Evolutionary conservation across 805 yeast genomes (phyloP).

Genomic region (Candida cerambycidarum): DNA sequence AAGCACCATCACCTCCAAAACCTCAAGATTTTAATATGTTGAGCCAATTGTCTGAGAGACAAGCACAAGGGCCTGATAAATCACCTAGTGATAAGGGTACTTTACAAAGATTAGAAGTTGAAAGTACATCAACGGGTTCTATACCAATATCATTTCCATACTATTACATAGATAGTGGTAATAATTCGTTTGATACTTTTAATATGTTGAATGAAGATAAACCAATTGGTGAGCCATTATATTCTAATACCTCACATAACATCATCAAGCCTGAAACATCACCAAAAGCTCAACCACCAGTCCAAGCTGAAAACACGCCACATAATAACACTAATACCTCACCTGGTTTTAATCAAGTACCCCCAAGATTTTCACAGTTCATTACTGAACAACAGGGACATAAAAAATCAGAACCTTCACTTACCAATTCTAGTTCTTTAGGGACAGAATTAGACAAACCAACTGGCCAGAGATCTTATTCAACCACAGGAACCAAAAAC

Average conservation of each 20-base stretch:
- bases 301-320: too few relatives aligned
- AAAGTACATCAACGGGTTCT: slow-evolving; percentile 26
- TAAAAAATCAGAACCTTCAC: slow-evolving; percentile 6
- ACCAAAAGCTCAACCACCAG: not conserved
- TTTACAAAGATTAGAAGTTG: slow-evolving; percentile 21
- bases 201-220: slow-evolving; percentile 17
- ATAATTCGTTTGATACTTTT: slow-evolving; percentile 28
- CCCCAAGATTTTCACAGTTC: slow-evolving; percentile 40
- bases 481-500: slow-evolving; percentile 1
- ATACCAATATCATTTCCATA: slow-evolving; percentile 30
- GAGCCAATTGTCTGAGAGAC: not conserved
- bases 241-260: slow-evolving; percentile 28
- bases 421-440: slow-evolving; percentile 12
- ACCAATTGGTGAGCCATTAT: slow-evolving; percentile 15
- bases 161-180: slow-evolving; percentile 20
- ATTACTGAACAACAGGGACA: slow-evolving; percentile 34
- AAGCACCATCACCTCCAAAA: slow-evolving; percentile 5
- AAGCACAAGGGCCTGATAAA: too few relatives aligned
- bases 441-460: slow-evolving; percentile 12
- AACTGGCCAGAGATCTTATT: slow-evolving; percentile 6
- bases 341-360: slow-evolving; percentile 41
- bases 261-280: not conserved
- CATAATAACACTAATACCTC: too few relatives aligned
- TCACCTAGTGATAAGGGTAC: slow-evolving; percentile 10
- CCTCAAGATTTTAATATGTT: slow-evolving; percentile 6